Conservation (phyloP, 2,329 filamentous ascomycete species). For the Stenocarpella maydis region DNA sequence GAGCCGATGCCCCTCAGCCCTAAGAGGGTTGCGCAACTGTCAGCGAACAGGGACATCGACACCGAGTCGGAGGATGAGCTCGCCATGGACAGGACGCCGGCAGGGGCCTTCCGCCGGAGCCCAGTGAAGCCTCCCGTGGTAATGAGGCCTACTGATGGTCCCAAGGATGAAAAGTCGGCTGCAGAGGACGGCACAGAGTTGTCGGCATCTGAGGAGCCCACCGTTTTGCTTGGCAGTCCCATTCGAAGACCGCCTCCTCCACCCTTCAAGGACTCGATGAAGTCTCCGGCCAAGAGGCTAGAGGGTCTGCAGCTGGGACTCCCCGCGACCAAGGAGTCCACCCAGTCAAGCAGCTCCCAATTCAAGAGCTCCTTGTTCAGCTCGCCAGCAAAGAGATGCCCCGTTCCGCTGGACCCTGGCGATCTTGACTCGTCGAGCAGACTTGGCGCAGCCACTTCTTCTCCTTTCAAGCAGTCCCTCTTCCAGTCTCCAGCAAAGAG, state of each 20-base stretch:
- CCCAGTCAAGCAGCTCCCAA: slow-evolving; percentile 44
- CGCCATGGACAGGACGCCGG: slow-evolving; percentile 57
- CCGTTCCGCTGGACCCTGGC: slow-evolving; percentile 53
- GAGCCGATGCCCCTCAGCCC: slow-evolving; percentile 63
- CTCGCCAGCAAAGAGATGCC: slow-evolving; percentile 61
- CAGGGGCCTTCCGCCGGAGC: slow-evolving; percentile 62
- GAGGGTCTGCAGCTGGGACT: slow-evolving; percentile 49
- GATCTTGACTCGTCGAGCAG: slow-evolving; percentile 41
- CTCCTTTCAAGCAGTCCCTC: slow-evolving; percentile 56
- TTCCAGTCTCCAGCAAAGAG: slow-evolving; percentile 54
- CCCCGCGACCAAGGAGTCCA: slow-evolving; percentile 36
- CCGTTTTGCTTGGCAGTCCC: slow-evolving; percentile 59
- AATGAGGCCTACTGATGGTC: slow-evolving; percentile 44
- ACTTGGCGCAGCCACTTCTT: slow-evolving; percentile 42
- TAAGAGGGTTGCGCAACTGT: slow-evolving; percentile 70
- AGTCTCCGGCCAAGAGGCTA: slow-evolving; percentile 62
- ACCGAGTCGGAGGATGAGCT: slow-evolving; percentile 68
- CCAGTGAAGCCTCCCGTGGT: slow-evolving; percentile 59
- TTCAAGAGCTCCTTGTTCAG: slow-evolving; percentile 53
- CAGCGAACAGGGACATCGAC: slow-evolving; percentile 49
- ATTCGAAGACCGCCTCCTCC: slow-evolving; percentile 62
- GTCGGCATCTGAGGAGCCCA: slow-evolving; percentile 47
- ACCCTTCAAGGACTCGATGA: slow-evolving; percentile 63
- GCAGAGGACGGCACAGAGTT: slow-evolving; percentile 41
- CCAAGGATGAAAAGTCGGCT: slow-evolving; percentile 44